Conservation (phyloP, 1,139 yeast species). For the Debaryomyces robertsiae region DNA sequence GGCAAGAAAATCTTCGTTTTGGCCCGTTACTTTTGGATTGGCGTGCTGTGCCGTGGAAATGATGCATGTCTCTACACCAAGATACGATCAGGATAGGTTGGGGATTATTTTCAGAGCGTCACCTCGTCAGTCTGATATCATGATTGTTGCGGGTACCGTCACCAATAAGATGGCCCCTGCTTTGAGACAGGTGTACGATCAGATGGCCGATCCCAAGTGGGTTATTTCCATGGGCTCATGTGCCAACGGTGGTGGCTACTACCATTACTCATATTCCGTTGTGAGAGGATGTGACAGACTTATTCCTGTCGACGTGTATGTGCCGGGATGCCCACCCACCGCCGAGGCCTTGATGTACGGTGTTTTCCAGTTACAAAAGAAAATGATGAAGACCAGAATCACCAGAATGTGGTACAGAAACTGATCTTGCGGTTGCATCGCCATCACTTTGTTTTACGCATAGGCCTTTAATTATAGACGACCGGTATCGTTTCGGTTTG, state of each 20-base stretch:
- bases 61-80: conserved; percentile 93
- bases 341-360: conserved; percentile 92
- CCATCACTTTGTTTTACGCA: no score
- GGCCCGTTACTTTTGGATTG: conserved; percentile 93
- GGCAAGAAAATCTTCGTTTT: conserved; percentile 90
- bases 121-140: conserved; percentile 90
- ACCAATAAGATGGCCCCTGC: conserved; percentile 96
- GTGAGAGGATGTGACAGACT: conserved; percentile 90
- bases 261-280: conserved; percentile 86
- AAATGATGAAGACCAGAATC: conserved; percentile 79
- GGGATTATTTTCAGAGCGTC: conserved; percentile 95
- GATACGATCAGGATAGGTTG: conserved; percentile 91
- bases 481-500: conserved; percentile 1
- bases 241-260: conserved; percentile 94
- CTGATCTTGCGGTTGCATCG: conserved; percentile 22
- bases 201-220: conserved; percentile 92
- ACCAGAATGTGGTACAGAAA: conserved; percentile 88
- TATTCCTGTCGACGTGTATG: conserved; percentile 87
- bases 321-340: conserved; percentile 94
- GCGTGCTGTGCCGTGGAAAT: conserved; percentile 95
- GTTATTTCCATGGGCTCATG: conserved; percentile 94
- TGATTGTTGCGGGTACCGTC: conserved; percentile 91
- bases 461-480: conserved; percentile 5
- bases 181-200: conserved; percentile 89
- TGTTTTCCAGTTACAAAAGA: conserved; percentile 84